Conservation (phyloP, 2,329 filamentous ascomycete genomes). For the Ceratocystis smalleyi region DNA sequence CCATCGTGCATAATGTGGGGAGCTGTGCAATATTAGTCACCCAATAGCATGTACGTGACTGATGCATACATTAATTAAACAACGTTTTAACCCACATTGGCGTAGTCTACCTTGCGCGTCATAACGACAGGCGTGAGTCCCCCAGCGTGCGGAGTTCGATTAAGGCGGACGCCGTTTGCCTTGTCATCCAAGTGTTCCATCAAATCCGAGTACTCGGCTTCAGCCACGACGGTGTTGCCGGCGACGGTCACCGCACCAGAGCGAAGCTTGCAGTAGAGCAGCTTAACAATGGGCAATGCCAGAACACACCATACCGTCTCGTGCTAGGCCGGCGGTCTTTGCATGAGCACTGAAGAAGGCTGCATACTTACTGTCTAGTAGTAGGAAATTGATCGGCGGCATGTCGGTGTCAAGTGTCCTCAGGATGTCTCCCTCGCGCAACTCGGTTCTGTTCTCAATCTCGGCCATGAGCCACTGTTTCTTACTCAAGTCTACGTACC, state of each 20-base stretch:
- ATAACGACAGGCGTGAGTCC: too few relatives aligned
- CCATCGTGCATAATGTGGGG: too few relatives aligned
- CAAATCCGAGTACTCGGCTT: constrained; percentile 31
- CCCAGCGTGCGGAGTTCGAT: too few relatives aligned
- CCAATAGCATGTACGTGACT: too few relatives aligned
- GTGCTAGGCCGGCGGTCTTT: background rate
- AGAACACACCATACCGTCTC: constrained; percentile 21
- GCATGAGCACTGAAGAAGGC: background rate
- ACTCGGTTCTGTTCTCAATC: constrained; percentile 36
- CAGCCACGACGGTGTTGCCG: constrained; percentile 32
- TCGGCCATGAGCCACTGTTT: constrained; percentile 18
- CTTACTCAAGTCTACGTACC: too few relatives aligned
- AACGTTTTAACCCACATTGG: too few relatives aligned
- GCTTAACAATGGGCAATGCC: constrained; percentile 35
- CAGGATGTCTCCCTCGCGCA: constrained; percentile 40
- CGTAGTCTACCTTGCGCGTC: too few relatives aligned
- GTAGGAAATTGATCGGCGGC: constrained; percentile 38
- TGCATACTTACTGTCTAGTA: constrained; percentile 42
- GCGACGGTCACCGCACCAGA: constrained; percentile 33
- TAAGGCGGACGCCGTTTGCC: constrained; percentile 30
- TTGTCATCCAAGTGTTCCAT: constrained; percentile 31
- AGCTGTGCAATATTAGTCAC: too few relatives aligned
- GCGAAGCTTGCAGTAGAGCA: constrained; percentile 31
- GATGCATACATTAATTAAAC: too few relatives aligned
- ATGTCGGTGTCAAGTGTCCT: constrained; percentile 36